phyloP scores from a whole-genome alignment of 192 early-diverging fungal species.

The Gaertneriomyces sp. region DNA sequence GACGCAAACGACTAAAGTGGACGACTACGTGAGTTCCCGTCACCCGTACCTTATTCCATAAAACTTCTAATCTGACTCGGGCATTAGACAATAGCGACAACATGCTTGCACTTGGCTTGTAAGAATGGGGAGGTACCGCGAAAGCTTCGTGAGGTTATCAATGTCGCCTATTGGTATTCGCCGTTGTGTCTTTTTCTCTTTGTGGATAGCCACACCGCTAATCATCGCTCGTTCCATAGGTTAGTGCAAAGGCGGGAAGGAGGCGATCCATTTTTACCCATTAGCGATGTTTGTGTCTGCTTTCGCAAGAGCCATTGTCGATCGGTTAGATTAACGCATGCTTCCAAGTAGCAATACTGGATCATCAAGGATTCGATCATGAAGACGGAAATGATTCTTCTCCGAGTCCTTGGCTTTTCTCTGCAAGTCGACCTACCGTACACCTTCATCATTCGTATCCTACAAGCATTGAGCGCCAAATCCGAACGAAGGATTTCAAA shows the following conservation, averaged over 20 bases:
- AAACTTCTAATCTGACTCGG: not conserved
- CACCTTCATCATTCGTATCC: not conserved
- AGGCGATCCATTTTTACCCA: not conserved
- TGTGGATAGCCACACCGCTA: not conserved
- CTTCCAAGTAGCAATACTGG: not conserved
- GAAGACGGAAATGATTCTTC: not conserved
- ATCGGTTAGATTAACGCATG: no score
- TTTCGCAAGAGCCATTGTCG: no score
- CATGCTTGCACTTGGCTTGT: not conserved
- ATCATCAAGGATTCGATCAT: constrained; percentile 2
- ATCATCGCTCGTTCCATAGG: not conserved
- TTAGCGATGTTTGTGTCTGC: not conserved
- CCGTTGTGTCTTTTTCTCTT: not conserved
- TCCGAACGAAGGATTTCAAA: not conserved
- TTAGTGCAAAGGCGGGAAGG: not conserved
- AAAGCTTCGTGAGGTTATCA: constrained; percentile 6
- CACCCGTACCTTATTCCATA: not conserved
- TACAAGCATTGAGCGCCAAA: not conserved
- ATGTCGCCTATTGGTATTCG: constrained; percentile 5
- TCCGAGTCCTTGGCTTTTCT: not conserved
- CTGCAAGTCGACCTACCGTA: constrained; percentile 2
- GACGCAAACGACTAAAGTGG: not conserved
- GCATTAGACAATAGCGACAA: not conserved
- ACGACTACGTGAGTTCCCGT: not conserved
- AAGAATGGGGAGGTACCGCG: constrained; percentile 1